A percentile compares a stretch with the other conserved stretches of the same genome.
Conservation (phyloP, 495 filamentous ascomycete species). For the Cercophora scortea region DNA sequence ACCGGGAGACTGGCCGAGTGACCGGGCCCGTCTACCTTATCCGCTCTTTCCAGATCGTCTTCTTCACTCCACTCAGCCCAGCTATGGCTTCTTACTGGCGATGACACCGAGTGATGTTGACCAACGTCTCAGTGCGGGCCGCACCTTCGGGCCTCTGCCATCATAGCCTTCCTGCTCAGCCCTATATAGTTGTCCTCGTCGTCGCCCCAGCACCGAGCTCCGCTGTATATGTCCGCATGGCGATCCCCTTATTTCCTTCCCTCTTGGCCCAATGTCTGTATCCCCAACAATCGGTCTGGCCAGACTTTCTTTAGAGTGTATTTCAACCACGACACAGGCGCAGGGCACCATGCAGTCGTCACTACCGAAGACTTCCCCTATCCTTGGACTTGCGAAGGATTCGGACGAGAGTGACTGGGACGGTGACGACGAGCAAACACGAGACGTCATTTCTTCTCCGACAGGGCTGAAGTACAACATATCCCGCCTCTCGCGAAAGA, state of each 20-base stretch:
- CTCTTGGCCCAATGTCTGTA: conserved; percentile 18
- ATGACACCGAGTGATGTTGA: neutral
- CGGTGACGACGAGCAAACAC: conserved; percentile 24
- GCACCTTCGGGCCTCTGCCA: neutral
- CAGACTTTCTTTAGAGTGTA: conserved; percentile 31
- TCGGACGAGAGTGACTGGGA: conserved; percentile 23
- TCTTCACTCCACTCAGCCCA: too few species aligned
- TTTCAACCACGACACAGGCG: conserved; percentile 6
- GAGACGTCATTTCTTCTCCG: conserved; percentile 23
- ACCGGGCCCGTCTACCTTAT: too few species aligned
- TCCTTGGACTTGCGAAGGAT: neutral
- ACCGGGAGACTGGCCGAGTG: too few species aligned
- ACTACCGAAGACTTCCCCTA: too few species aligned
- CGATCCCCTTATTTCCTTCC: neutral
- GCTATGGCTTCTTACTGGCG: too few species aligned
- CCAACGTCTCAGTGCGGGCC: neutral
- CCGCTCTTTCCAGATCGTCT: too few species aligned
- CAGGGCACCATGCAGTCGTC: conserved; percentile 16
- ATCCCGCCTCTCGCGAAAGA: conserved; percentile 11
- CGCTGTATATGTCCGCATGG: neutral
- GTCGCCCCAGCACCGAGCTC: neutral
- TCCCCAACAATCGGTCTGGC: conserved; percentile 30
- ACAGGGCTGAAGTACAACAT: conserved; percentile 31
- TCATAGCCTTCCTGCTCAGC: neutral
- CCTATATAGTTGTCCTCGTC: neutral